Percentiles rank a stretch among this genome's conserved stretches.
phyloP scores from a whole-genome alignment of 1,284 basidiomycete species.

The Pseudozyma sp. region DNA sequence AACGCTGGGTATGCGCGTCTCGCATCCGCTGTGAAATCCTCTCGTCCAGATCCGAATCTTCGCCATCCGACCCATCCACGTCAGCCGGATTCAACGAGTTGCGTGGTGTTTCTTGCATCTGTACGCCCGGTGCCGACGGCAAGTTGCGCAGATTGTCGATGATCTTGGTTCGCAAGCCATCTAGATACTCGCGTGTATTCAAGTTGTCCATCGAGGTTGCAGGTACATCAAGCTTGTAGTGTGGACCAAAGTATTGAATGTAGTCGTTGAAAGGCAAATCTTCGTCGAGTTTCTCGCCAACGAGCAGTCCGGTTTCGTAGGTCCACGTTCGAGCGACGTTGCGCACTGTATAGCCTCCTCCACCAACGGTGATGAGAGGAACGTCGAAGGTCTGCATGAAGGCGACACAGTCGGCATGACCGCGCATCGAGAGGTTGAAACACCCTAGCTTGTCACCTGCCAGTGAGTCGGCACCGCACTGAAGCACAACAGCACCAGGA shows the following conservation, averaged over 20 bases:
- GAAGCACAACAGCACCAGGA: conserved; percentile 89
- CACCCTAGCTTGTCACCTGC: conserved; percentile 95
- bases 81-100: conserved; percentile 74
- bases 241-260: conserved; percentile 97
- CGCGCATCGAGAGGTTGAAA: conserved; percentile 95
- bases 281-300: conserved; percentile 85
- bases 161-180: conserved; percentile 80
- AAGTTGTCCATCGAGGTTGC: conserved; percentile 94
- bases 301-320: conserved; percentile 93
- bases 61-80: conserved; percentile 62
- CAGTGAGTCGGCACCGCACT: conserved; percentile 95
- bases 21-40: conserved; percentile 63
- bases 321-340: conserved; percentile 97
- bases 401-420: conserved; percentile 88
- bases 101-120: conserved; percentile 84
- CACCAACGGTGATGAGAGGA: conserved; percentile 90
- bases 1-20: conserved; percentile 60
- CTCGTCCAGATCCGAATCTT: conserved; percentile 69
- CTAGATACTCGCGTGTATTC: conserved; percentile 86
- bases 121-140: conserved; percentile 85
- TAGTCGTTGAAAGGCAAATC: conserved; percentile 91
- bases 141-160: conserved; percentile 83
- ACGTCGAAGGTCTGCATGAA: conserved; percentile 86
- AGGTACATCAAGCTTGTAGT: conserved; percentile 91
- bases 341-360: conserved; percentile 91